Evolutionary conservation across 495 filamentous ascomycete genomes (phyloP).

Genomic region (Lasiosphaeriaceae sp.): DNA sequence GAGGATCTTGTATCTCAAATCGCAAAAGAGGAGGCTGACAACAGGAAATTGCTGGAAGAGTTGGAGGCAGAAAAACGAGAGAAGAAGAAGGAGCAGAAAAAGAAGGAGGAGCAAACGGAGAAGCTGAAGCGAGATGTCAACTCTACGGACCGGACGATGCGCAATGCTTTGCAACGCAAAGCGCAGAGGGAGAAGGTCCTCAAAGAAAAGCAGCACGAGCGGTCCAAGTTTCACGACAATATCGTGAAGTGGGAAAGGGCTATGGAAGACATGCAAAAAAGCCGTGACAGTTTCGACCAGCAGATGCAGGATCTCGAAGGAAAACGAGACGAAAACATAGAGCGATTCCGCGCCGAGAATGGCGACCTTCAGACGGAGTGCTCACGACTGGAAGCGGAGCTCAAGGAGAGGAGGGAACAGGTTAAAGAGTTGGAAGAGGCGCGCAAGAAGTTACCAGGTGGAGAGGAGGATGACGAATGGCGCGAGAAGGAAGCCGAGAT

Average conservation of each 20-base stretch:
- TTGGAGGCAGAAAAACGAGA: constrained; percentile 66
- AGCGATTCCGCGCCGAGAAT: constrained; percentile 24
- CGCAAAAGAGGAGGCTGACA: constrained; percentile 64
- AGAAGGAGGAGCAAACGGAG: constrained; percentile 81
- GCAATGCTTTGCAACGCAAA: constrained; percentile 75
- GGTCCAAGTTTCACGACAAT: constrained; percentile 50
- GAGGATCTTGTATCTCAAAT: constrained; percentile 53
- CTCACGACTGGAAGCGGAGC: constrained; percentile 39
- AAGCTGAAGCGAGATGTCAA: constrained; percentile 78
- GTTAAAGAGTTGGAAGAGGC: constrained; percentile 53
- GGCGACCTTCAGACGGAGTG: constrained; percentile 31
- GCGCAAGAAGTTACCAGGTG: constrained; percentile 46
- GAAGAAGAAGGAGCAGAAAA: constrained; percentile 68
- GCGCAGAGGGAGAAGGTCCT: constrained; percentile 75
- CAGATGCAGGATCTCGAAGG: constrained; percentile 42
- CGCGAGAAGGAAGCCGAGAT: constrained; percentile 41
- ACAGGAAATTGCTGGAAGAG: constrained; percentile 67
- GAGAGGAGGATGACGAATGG: constrained; percentile 53
- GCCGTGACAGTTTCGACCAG: constrained; percentile 38
- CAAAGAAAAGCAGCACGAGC: constrained; percentile 68
- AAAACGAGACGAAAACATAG: constrained; percentile 36
- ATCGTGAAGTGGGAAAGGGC: constrained; percentile 54
- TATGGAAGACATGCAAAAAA: constrained; percentile 44
- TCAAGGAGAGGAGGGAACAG: constrained; percentile 47
- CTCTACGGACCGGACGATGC: constrained; percentile 74